These are phyloP conservation scores for Leccinum pallidistipes DNA, from an alignment of 1,284 basidiomycete genomes.

Conservation along the genomic window DNA sequence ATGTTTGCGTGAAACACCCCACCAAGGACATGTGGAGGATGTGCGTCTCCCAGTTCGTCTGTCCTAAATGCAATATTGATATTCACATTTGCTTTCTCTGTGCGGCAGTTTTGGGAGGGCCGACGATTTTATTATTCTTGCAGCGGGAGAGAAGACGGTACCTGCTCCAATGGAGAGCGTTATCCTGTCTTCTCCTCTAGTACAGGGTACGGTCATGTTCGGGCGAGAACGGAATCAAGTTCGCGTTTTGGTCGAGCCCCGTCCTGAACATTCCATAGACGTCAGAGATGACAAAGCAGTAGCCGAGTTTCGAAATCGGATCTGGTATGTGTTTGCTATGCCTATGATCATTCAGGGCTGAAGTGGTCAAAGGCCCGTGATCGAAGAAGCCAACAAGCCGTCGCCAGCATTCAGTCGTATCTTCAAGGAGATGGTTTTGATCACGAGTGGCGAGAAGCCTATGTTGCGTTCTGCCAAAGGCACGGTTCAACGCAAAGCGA, in stretches of 20 bases:
- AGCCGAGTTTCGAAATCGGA: not conserved
- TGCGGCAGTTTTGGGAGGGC: not conserved
- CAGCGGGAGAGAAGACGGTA: not conserved
- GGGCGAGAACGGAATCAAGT: not conserved
- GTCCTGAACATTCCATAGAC: not conserved
- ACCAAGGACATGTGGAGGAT: conserved; percentile 24
- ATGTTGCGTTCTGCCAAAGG: not conserved
- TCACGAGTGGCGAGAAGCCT: not conserved
- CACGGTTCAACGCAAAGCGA: not conserved
- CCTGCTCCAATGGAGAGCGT: not conserved
- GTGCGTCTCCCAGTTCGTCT: conserved; percentile 6
- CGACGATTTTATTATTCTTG: not conserved
- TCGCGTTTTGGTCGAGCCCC: not conserved
- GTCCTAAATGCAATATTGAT: not conserved
- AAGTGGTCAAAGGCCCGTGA: not conserved
- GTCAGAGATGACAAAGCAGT: not conserved
- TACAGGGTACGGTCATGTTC: not conserved
- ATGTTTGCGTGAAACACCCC: conserved; percentile 22
- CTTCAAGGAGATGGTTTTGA: conserved; percentile 1
- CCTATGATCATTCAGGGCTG: not conserved
- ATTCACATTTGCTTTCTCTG: not conserved
- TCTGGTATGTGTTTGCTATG: not conserved
- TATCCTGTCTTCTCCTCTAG: not conserved
- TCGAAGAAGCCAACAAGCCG: not conserved
- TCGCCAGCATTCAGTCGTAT: conserved; percentile 1